Conservation (phyloP, 768 basidiomycete genomes). For the Hypholoma fasciculare region DNA sequence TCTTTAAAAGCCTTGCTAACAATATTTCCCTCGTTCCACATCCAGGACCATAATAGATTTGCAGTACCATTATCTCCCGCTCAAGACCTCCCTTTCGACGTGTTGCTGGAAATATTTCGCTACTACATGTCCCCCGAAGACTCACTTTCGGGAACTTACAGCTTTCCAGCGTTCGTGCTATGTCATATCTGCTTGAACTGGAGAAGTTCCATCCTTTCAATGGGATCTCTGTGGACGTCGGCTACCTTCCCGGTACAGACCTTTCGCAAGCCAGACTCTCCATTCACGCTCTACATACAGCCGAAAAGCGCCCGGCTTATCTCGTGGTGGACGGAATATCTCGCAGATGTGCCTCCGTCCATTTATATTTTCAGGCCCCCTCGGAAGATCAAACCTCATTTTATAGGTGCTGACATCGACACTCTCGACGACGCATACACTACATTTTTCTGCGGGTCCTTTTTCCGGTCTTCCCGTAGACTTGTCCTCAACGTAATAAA, state of each 20-base stretch:
- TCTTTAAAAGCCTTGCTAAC: too few species aligned
- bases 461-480: neutral
- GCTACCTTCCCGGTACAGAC: neutral
- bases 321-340: neutral
- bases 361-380: neutral
- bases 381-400: too few species aligned
- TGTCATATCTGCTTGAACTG: neutral
- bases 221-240: constrained; percentile 1
- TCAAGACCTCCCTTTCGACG: constrained; percentile 1
- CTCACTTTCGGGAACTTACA: neutral
- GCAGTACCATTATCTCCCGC: neutral
- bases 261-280: neutral
- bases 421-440: neutral
- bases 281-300: neutral
- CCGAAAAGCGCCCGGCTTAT: neutral
- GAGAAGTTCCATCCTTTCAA: neutral
- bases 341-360: neutral
- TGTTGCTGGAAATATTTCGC: constrained; percentile 1
- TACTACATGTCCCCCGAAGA: neutral
- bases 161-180: neutral
- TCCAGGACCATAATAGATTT: too few species aligned
- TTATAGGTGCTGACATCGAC: neutral
- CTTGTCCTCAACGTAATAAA: neutral
- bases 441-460: neutral
- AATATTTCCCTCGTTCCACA: too few species aligned